Evolutionary conservation across 768 basidiomycete species (phyloP).

Genomic region (Leccinum boreale): DNA sequence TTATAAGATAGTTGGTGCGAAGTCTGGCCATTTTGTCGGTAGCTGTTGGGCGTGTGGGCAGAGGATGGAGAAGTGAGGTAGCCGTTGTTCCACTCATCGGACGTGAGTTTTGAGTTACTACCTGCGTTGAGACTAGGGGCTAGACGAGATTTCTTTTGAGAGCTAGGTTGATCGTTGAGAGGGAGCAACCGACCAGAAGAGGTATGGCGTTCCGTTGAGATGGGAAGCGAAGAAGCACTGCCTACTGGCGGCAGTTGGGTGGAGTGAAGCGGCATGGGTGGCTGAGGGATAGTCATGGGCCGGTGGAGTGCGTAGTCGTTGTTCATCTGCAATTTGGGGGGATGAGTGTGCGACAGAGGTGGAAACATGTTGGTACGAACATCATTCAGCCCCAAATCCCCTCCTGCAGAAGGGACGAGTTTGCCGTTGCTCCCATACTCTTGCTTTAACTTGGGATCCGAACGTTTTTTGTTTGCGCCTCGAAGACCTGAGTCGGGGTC

Average conservation of each 20-base stretch:
- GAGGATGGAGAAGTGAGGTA: conserved; percentile 33
- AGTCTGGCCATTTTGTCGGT: conserved; percentile 28
- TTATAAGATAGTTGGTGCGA: conserved; percentile 28
- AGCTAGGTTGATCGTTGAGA: conserved; percentile 20
- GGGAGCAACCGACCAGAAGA: conserved; percentile 31
- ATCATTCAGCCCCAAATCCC: conserved; percentile 23
- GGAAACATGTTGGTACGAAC: conserved; percentile 14
- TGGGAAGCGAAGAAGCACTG: conserved; percentile 27
- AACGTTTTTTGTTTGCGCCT: conserved; percentile 18
- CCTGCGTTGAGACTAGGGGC: conserved; percentile 19
- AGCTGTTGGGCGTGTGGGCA: conserved; percentile 23
- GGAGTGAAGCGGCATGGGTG: conserved; percentile 31
- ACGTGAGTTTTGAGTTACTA: conserved; percentile 22
- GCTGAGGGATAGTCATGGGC: conserved; percentile 32
- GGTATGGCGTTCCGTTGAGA: conserved; percentile 33
- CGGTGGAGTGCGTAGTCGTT: conserved; percentile 28
- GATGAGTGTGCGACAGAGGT: neutral
- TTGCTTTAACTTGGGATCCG: conserved; percentile 28
- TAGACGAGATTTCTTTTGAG: conserved; percentile 33
- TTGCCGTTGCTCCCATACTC: conserved; percentile 25
- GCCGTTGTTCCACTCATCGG: conserved; percentile 29
- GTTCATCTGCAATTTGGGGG: conserved; percentile 15
- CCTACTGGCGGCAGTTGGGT: conserved; percentile 21
- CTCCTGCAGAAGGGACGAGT: conserved; percentile 12
- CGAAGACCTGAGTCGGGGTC: conserved; percentile 28